Base-by-base conservation (phyloP, 768 basidiomycete species). In the Mycena floridula region DNA sequence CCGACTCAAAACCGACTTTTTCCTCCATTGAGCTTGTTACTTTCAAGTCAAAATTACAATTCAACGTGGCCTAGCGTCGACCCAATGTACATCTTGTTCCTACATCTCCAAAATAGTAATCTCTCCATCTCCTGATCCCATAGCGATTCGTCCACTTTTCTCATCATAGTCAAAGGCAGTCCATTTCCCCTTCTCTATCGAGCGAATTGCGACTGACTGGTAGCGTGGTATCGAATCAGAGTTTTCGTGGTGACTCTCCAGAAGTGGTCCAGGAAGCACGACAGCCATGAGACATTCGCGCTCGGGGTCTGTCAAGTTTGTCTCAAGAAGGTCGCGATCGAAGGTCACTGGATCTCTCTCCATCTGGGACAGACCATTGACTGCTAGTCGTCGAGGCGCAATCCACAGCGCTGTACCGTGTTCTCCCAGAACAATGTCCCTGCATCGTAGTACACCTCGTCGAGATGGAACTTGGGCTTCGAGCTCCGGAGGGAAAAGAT, bases 381-480 rank as follows among this genome's bases (percentile, higher is more conserved):
- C 53, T 7, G 68, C 64, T 47, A 65, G 68, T 50, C 72, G 72
- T 45, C 60, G 69, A 21, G 83, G 82, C 45, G 74, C 73, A 20
- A 83, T 68, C 81, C 82, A 85, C 7, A 76, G 63, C 2, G 81
- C 81, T 0, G 81, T 81, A 5, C 80, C 79, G 48, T 70, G 61
- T 7, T 62, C 55, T 1, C 82, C 81, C 24, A 84, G 65, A 15
- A 70, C 58, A 45, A 85, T 68, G 47, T 71, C 64, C 11, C 69
- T 67, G 50, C 79, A 83, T 25, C 73, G 71, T 11, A 83, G 64
- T 11, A 73, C 61, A 5, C 83, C 82, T 12, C 68, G 73, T 2
- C 59, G 55, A 15, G 73, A 69, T 3, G 64, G 50, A 20, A 70
- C 66, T 40, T 60, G 61, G 11, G 63, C 47, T 6, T 55, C 51